phyloP scores from a whole-genome alignment of 108 stramenopile genomes.

The Fragilaria crotonensis region DNA sequence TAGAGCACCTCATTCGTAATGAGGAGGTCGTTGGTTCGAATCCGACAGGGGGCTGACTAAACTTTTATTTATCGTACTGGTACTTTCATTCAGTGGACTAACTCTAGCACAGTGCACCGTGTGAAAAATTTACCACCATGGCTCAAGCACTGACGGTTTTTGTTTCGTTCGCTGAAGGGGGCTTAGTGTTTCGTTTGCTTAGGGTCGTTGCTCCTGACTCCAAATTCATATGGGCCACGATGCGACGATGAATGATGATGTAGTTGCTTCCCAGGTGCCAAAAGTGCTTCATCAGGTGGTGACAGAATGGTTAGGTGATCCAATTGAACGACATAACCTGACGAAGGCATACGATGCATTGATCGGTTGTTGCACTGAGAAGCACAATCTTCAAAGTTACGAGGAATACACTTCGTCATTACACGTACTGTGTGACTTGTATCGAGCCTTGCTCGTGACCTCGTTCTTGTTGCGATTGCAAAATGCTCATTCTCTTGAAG shows the following conservation, averaged over 20 bases:
- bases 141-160: too few species aligned
- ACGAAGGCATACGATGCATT: neutral
- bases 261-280: too few species aligned
- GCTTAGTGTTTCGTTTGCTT: too few species aligned
- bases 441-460: neutral
- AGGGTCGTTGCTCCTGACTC: too few species aligned
- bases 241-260: too few species aligned
- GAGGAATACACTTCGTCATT: neutral
- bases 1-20: slow-evolving; percentile 20
- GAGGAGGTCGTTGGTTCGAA: slow-evolving; percentile 15
- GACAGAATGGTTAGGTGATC: neutral
- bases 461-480: neutral
- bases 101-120: too few species aligned
- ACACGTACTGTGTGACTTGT: neutral
- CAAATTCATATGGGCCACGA: too few species aligned
- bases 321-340: neutral
- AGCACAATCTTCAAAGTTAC: neutral
- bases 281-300: neutral
- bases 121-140: too few species aligned
- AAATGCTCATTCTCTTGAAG: neutral
- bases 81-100: too few species aligned
- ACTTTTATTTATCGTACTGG: too few species aligned
- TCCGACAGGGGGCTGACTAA: slow-evolving; percentile 9
- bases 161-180: too few species aligned
- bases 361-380: neutral